These are phyloP conservation scores for Entoloma clypeatum DNA, from an alignment of 1,284 basidiomycete genomes.

Conservation along the genomic window DNA sequence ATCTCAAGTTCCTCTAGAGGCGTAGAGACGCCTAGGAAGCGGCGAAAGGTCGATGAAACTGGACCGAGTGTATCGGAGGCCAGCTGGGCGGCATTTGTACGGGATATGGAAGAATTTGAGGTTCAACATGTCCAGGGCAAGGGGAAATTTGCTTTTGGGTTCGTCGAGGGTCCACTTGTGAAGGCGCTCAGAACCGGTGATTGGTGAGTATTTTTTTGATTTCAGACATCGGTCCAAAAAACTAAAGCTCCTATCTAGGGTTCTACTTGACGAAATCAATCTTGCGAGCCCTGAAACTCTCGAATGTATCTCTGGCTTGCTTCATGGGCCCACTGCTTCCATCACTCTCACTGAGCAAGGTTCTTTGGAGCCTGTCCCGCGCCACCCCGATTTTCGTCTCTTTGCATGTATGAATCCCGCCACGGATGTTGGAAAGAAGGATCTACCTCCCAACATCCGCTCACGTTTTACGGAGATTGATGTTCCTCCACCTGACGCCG, in stretches of 20 bases:
- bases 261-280: slow-evolving; percentile 96
- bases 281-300: slow-evolving; percentile 93
- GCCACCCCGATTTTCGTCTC: slow-evolving; percentile 93
- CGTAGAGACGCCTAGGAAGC: slow-evolving; percentile 61
- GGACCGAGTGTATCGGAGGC: slow-evolving; percentile 44
- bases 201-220: slow-evolving; percentile 61
- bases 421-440: slow-evolving; percentile 98
- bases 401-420: slow-evolving; percentile 99
- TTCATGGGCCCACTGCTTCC: slow-evolving; percentile 84
- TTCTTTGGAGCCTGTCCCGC: slow-evolving; percentile 83
- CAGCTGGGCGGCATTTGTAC: slow-evolving; percentile 74
- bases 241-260: slow-evolving; percentile 47
- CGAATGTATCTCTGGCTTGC: slow-evolving; percentile 86
- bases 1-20: not conserved
- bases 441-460: slow-evolving; percentile 87
- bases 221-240: slow-evolving; percentile 3
- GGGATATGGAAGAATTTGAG: slow-evolving; percentile 78
- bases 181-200: slow-evolving; percentile 86
- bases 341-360: slow-evolving; percentile 95
- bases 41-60: slow-evolving; percentile 60
- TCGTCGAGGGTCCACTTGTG: slow-evolving; percentile 96
- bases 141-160: slow-evolving; percentile 89
- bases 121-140: slow-evolving; percentile 81
- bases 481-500: slow-evolving; percentile 89
- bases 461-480: slow-evolving; percentile 95